These are phyloP conservation scores for Mrakia hoshinonis DNA, from an alignment of 768 basidiomycete genomes.

Conservation along the genomic window DNA sequence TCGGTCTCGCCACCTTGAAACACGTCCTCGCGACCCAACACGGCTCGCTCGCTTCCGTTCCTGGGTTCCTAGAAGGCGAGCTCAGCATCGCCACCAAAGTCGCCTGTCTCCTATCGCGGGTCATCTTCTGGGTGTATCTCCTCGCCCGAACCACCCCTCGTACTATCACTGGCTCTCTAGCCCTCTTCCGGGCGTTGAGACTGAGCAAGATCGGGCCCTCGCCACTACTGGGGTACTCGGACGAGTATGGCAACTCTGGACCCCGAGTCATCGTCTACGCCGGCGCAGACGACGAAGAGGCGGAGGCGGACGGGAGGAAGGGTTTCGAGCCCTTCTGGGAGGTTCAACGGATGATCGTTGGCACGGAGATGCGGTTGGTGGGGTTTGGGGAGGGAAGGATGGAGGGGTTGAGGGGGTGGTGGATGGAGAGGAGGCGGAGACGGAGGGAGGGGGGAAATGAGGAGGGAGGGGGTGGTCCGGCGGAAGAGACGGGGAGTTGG, in stretches of 20 bases:
- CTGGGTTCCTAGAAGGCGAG: background rate
- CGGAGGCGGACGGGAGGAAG: too few species aligned
- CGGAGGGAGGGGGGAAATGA: too few species aligned
- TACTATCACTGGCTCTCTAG: background rate
- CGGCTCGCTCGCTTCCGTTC: background rate
- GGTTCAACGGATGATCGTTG: too few species aligned
- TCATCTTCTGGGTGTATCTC: background rate
- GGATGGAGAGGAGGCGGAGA: too few species aligned
- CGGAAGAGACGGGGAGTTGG: too few species aligned
- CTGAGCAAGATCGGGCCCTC: background rate
- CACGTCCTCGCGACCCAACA: background rate
- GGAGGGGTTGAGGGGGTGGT: too few species aligned
- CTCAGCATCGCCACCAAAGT: background rate
- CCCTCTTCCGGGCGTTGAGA: background rate
- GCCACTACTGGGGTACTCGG: background rate
- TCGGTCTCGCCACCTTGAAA: background rate
- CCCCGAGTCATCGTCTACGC: too few species aligned
- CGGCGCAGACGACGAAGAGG: background rate
- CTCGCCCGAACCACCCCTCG: background rate
- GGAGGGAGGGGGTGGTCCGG: too few species aligned
- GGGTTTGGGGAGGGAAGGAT: too few species aligned
- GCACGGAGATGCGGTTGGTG: too few species aligned
- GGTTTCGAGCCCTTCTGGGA: too few species aligned
- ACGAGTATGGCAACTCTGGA: background rate
- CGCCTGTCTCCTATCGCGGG: background rate